Percentiles rank a stretch among this genome's conserved stretches.
These are phyloP conservation scores for Salinomyces thailandicus DNA, from an alignment of 2,329 filamentous ascomycete species.

Conservation along the genomic window DNA sequence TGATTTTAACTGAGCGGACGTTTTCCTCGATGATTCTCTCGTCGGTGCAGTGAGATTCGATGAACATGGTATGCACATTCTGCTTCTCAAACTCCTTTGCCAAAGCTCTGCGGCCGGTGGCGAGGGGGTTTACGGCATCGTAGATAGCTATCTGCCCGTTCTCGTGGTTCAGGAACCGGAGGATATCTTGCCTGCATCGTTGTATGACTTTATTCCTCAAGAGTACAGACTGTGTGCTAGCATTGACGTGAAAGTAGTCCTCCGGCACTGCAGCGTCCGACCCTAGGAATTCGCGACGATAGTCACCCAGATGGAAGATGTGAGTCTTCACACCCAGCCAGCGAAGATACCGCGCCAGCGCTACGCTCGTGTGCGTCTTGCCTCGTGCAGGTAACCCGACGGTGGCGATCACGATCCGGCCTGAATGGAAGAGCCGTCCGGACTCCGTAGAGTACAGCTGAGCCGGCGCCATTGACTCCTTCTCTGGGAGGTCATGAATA, in stretches of 20 bases:
- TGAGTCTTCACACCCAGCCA: conserved; percentile 98
- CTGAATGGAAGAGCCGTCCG: conserved; percentile 90
- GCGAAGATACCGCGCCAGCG: conserved; percentile 82
- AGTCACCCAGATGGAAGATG: conserved; percentile 95
- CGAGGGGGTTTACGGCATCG: conserved; percentile 90
- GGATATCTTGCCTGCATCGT: conserved; percentile 94
- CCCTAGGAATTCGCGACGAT: conserved; percentile 82
- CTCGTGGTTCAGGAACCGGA: conserved; percentile 89
- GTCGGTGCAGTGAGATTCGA: conserved; percentile 91
- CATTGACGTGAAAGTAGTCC: conserved; percentile 96
- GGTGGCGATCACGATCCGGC: conserved; percentile 92
- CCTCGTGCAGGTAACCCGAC: conserved; percentile 89
- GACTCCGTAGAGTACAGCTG: conserved; percentile 98
- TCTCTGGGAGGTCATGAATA: conserved; percentile 85
- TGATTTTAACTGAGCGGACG: conserved; percentile 93
- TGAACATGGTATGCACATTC: conserved; percentile 89
- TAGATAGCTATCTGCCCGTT: conserved; percentile 98
- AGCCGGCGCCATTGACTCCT: conserved; percentile 76
- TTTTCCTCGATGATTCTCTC: conserved; percentile 92
- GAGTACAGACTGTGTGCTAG: conserved; percentile 83
- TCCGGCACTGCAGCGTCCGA: conserved; percentile 76
- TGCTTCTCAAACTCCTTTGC: conserved; percentile 98
- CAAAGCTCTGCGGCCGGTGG: conserved; percentile 67
- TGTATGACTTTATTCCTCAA: conserved; percentile 94
- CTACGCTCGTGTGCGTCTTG: conserved; percentile 97